Evolutionary conservation across 2,329 filamentous ascomycete species (phyloP).

Genomic region (Colletotrichum australisinense): DNA sequence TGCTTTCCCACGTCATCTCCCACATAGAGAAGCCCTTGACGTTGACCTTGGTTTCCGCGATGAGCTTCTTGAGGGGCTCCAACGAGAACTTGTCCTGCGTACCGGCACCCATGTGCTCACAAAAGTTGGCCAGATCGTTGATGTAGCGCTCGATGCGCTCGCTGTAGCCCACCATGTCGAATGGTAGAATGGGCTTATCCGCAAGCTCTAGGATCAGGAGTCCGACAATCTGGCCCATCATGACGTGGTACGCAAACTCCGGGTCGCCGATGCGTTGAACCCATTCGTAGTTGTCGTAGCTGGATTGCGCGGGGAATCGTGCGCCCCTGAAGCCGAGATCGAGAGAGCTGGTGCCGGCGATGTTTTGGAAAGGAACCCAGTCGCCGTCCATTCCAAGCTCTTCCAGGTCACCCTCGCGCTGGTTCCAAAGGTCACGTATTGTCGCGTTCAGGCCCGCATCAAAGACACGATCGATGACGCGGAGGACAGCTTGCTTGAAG

Average conservation of each 20-base stretch:
- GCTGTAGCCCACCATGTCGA: slow-evolving; percentile 82
- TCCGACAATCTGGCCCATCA: slow-evolving; percentile 82
- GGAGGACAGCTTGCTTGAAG: slow-evolving; percentile 77
- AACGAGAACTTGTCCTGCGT: slow-evolving; percentile 70
- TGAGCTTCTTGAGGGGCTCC: slow-evolving; percentile 71
- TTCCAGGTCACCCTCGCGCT: slow-evolving; percentile 68
- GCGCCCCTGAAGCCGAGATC: slow-evolving; percentile 83
- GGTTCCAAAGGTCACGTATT: slow-evolving; percentile 81
- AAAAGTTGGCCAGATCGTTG: slow-evolving; percentile 61
- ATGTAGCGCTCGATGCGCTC: slow-evolving; percentile 72
- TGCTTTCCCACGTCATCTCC: slow-evolving; percentile 81
- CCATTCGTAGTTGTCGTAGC: slow-evolving; percentile 91
- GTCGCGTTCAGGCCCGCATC: slow-evolving; percentile 81
- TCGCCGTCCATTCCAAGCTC: slow-evolving; percentile 81
- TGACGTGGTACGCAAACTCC: slow-evolving; percentile 81
- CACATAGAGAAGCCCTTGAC: slow-evolving; percentile 78
- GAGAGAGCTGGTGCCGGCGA: slow-evolving; percentile 88
- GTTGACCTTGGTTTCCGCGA: slow-evolving; percentile 68
- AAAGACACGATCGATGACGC: slow-evolving; percentile 78
- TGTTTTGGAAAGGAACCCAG: slow-evolving; percentile 90
- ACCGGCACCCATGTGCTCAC: slow-evolving; percentile 49
- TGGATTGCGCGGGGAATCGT: slow-evolving; percentile 79
- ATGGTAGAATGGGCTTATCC: slow-evolving; percentile 84
- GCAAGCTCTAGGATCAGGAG: slow-evolving; percentile 87
- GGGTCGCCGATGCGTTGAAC: slow-evolving; percentile 85